A percentile compares a stretch with the other conserved stretches of the same genome.
Evolutionary conservation across 2,329 filamentous ascomycete species (phyloP).

Genomic region (Aspergillus melleus): DNA sequence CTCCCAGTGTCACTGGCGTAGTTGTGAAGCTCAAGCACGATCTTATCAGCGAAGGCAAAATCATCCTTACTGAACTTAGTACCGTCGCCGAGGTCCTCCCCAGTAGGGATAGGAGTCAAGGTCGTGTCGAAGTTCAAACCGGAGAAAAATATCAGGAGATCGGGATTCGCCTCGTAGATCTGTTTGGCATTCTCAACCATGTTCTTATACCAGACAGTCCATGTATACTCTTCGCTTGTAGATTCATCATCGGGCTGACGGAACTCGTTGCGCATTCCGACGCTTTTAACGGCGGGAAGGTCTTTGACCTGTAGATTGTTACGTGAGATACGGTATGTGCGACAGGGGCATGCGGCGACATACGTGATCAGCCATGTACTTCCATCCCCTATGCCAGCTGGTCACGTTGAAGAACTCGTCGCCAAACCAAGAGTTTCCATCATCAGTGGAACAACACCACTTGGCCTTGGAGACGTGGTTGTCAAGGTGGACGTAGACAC

Average conservation of each 20-base stretch:
- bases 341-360: slow-evolving; percentile 16
- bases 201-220: slow-evolving; percentile 48
- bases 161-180: slow-evolving; percentile 45
- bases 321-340: background rate
- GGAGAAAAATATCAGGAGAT: slow-evolving; percentile 50
- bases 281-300: slow-evolving; percentile 29
- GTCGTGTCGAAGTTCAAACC: slow-evolving; percentile 49
- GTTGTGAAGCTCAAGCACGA: slow-evolving; percentile 52
- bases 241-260: slow-evolving; percentile 20
- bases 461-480: slow-evolving; percentile 61
- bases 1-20: slow-evolving; percentile 43
- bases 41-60: slow-evolving; percentile 45
- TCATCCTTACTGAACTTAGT: slow-evolving; percentile 38
- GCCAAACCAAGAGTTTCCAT: slow-evolving; percentile 63
- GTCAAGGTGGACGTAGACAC: slow-evolving; percentile 61
- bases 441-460: slow-evolving; percentile 58
- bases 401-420: slow-evolving; percentile 58
- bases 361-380: slow-evolving; percentile 62
- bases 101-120: slow-evolving; percentile 37
- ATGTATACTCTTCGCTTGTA: slow-evolving; percentile 40
- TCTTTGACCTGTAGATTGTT: slow-evolving; percentile 8
- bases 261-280: slow-evolving; percentile 44
- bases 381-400: slow-evolving; percentile 62
- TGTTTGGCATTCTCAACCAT: slow-evolving; percentile 42
- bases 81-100: slow-evolving; percentile 34